phyloP scores from a whole-genome alignment of 352 stramenopile genomes.

The Pythium monospermum region DNA sequence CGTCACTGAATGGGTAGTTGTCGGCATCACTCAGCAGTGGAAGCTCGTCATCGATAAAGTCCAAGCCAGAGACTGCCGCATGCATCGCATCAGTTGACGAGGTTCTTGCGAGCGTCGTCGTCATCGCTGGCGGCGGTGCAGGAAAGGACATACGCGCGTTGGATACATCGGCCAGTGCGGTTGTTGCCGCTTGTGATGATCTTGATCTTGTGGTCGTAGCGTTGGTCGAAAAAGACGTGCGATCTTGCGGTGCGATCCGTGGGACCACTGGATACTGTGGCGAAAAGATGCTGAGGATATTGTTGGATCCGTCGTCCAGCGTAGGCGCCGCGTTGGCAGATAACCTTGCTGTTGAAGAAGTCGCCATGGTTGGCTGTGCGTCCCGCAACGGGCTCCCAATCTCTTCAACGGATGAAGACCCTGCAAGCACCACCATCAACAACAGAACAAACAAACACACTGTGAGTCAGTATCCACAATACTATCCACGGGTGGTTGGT shows the following conservation, averaged over 20 bases:
- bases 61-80: slow-evolving; percentile 21
- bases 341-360: no score
- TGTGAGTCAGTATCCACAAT: no score
- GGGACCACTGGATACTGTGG: slow-evolving; percentile 13
- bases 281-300: slow-evolving; percentile 79
- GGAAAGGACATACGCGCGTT: no score
- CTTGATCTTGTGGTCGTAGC: no score
- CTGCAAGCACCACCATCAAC: no score
- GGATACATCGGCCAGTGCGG: slow-evolving; percentile 4
- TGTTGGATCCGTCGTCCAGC: slow-evolving; percentile 30
- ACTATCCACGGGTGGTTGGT: no score
- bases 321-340: slow-evolving; percentile 14
- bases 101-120: slow-evolving; percentile 8
- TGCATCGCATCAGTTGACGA: neutral
- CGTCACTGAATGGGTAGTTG: slow-evolving; percentile 65
- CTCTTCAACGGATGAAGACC: slow-evolving; percentile 43
- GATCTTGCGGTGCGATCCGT: slow-evolving; percentile 1
- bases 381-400: slow-evolving; percentile 33
- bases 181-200: slow-evolving; percentile 24
- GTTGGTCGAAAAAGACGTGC: slow-evolving; percentile 3
- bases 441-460: no score
- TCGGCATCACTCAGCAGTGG: slow-evolving; percentile 63
- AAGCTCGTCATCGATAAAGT: slow-evolving; percentile 75
- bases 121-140: slow-evolving; percentile 1
- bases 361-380: slow-evolving; percentile 29